These are phyloP conservation scores for Mortierella polycephala DNA, from an alignment of 371 early-diverging fungal genomes.

Conservation along the genomic window DNA sequence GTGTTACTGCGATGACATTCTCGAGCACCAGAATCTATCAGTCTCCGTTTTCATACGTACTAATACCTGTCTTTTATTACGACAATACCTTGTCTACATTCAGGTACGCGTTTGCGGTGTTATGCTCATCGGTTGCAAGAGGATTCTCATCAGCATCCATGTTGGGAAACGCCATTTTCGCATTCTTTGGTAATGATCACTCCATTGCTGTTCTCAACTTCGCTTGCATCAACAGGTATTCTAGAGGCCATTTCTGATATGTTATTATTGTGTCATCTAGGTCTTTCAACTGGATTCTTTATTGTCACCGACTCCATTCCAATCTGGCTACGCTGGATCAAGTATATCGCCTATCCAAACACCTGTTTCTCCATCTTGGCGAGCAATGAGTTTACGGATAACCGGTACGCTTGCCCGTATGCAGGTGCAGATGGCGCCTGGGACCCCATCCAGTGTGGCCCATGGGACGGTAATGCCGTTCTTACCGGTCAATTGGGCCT, in stretches of 20 bases:
- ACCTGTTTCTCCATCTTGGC: constrained; percentile 34
- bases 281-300: constrained; percentile 48
- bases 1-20: too few species aligned
- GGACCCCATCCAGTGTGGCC: constrained; percentile 28
- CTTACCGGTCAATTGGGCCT: constrained; percentile 27
- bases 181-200: constrained; percentile 37
- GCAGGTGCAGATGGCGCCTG: constrained; percentile 19
- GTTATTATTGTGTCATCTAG: constrained; percentile 1
- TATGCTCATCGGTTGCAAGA: constrained; percentile 34
- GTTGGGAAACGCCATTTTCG: constrained; percentile 43
- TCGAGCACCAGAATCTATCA: too few species aligned
- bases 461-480: constrained; percentile 37
- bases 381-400: constrained; percentile 48
- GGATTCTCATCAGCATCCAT: constrained; percentile 46
- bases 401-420: constrained; percentile 30
- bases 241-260: neutral
- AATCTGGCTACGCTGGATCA: constrained; percentile 49
- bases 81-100: neutral
- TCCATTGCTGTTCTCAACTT: neutral
- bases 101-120: constrained; percentile 36
- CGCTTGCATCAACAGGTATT: neutral
- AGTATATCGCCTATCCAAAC: constrained; percentile 37
- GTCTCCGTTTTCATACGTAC: neutral
- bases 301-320: constrained; percentile 44
- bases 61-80: neutral